Base-by-base conservation (phyloP, 2,329 filamentous ascomycete genomes). In the Aureobasidium uvarum region DNA sequence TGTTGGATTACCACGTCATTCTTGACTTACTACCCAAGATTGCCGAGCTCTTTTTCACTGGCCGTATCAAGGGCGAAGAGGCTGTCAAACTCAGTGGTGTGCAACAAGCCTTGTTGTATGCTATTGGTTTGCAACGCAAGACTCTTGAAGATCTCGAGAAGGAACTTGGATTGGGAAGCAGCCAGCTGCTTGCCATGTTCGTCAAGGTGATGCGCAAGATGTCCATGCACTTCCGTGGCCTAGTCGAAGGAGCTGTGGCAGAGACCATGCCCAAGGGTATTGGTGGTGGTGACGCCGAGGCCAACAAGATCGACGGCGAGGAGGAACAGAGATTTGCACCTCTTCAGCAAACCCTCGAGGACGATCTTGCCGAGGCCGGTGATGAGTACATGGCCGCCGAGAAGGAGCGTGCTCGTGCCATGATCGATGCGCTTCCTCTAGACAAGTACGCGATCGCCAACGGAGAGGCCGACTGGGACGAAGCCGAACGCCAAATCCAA, bases 1-100 rank as follows among this genome's bases (percentile, higher is more conserved):
- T 97, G 84, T 86, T 99, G 48, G 96, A 99, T 77, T 96, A 98
- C 80, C 96, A 97, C 74, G 93, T 97, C 71, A 95, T 99, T 64
- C 84, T 98, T 33, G 96, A 99, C 75, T 86, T 99, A 73, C 83
- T 99, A 65, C 95, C 95, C 0, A 85, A 83, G 1, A 87, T 99
- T 68, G 89, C 95, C 1, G 83, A 83, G 28, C 84, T 96, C 31
- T 97, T 94, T 81, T 99, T 99, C 77, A 87, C 86, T 0, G 90
- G 91, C 55, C 86, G 88, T 11, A 81, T 98, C 20, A 70, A 70
- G 60, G 70, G 71, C 38, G 74, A 74, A 31, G 65, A 66, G 38
- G 81, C 82, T 58, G 83, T 96, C 70, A 88, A 84, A 64, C 82
- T 99, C 63, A 89, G 85, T 5, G 89, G 89, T n/a, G 84, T 97